Percentiles rank a stretch among this genome's conserved stretches.
Evolutionary conservation across 2,329 filamentous ascomycete genomes (phyloP).

Genomic region (Elsinoe ampelina): DNA sequence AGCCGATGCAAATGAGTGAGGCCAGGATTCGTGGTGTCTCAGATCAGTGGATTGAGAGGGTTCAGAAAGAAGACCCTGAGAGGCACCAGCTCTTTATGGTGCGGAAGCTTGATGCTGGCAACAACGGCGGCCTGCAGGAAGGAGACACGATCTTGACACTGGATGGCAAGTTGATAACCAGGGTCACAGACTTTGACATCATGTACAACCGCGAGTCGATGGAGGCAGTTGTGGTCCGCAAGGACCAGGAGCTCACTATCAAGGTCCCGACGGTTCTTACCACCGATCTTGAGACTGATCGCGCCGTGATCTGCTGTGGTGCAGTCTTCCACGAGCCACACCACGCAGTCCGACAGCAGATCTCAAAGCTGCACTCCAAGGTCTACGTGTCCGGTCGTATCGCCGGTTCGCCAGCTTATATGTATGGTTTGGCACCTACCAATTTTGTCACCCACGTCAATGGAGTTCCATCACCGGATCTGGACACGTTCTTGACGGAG

Average conservation of each 20-base stretch:
- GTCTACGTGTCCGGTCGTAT: constrained; percentile 88
- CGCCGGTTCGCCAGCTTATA: constrained; percentile 72
- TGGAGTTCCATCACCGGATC: constrained; percentile 70
- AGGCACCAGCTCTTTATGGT: constrained; percentile 98
- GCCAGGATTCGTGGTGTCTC: constrained; percentile 94
- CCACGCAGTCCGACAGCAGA: constrained; percentile 93
- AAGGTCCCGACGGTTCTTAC: constrained; percentile 78
- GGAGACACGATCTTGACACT: constrained; percentile 87
- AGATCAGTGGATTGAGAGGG: constrained; percentile 89
- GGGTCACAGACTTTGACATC: constrained; percentile 83
- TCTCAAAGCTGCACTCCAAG: constrained; percentile 90
- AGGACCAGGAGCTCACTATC: constrained; percentile 68
- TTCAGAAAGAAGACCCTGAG: constrained; percentile 77
- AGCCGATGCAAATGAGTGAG: constrained; percentile 93
- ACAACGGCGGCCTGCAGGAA: constrained; percentile 62
- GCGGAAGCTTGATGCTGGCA: constrained; percentile 68
- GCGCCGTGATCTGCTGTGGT: constrained; percentile 89
- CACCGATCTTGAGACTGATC: constrained; percentile 83
- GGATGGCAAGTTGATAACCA: constrained; percentile 85
- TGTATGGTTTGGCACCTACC: constrained; percentile 86
- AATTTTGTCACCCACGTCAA: constrained; percentile 98
- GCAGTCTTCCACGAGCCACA: constrained; percentile 88
- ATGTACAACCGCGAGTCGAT: constrained; percentile 87
- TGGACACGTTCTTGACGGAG: constrained; percentile 69
- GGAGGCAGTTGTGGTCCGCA: constrained; percentile 76